Conservation (phyloP, 2,329 filamentous ascomycete genomes). For the Colletotrichum cuscutae region DNA sequence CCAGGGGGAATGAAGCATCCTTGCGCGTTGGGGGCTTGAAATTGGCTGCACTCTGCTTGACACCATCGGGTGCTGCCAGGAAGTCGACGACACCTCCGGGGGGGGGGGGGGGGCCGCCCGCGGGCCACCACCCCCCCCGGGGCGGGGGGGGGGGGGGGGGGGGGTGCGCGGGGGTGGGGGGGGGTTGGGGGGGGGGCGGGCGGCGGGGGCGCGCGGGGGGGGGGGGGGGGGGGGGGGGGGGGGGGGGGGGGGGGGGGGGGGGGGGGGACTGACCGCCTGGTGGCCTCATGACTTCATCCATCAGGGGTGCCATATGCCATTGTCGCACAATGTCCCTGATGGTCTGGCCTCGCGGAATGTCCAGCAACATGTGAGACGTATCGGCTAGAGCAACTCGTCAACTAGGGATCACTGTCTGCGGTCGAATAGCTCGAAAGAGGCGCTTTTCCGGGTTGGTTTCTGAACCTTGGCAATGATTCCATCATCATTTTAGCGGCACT, state of each 20-base stretch:
- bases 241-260: slow-evolving; percentile 4
- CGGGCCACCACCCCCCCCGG: no score
- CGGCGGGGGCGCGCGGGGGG: no score
- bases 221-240: slow-evolving; percentile 4
- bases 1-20: slow-evolving; percentile 2
- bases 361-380: slow-evolving; percentile 30
- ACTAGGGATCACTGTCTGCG: slow-evolving; percentile 21
- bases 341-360: slow-evolving; percentile 12
- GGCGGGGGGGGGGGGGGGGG: no score
- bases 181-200: no score
- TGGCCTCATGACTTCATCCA: slow-evolving; percentile 32
- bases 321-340: slow-evolving; percentile 26
- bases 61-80: slow-evolving; percentile 8
- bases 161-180: no score
- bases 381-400: slow-evolving; percentile 24
- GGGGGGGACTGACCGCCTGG: slow-evolving; percentile 26
- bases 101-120: slow-evolving; percentile 20
- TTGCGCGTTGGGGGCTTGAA: slow-evolving; percentile 30
- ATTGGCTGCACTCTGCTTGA: slow-evolving; percentile 25
- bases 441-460: slow-evolving; percentile 21
- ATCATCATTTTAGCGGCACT: slow-evolving; percentile 10
- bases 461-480: slow-evolving; percentile 30
- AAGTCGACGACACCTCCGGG: neutral
- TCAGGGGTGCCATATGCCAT: slow-evolving; percentile 24
- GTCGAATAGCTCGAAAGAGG: slow-evolving; percentile 24